Evolutionary conservation across 768 basidiomycete species (phyloP).

Genomic region (Boletus bicolor): DNA sequence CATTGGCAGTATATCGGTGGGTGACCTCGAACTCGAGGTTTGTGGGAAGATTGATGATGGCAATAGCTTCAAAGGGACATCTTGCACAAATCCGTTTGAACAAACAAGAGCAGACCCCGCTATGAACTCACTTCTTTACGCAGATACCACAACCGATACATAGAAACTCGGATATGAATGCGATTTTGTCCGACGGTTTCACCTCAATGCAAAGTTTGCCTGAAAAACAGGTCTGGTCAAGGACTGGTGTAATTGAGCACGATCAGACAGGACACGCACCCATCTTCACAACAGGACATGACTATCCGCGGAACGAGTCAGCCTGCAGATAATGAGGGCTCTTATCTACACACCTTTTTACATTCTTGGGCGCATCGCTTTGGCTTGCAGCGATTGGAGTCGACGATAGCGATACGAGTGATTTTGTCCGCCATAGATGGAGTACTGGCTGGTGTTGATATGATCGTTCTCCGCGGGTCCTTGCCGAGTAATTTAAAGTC

Average conservation of each 20-base stretch:
- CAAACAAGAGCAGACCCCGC: background rate
- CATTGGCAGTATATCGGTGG: constrained; percentile 96
- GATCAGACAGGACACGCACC: constrained; percentile 45
- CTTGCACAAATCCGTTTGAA: constrained; percentile 39
- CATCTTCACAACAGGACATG: constrained; percentile 98
- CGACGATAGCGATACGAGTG: constrained; percentile 95
- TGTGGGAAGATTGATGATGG: constrained; percentile 98
- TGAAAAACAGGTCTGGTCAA: constrained; percentile 26
- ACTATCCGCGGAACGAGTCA: constrained; percentile 39
- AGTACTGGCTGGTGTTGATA: constrained; percentile 1
- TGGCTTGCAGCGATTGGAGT: constrained; percentile 90
- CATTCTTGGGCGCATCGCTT: constrained; percentile 98
- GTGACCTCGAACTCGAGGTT: constrained; percentile 95
- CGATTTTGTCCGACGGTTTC: constrained; percentile 92
- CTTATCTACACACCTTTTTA: constrained; percentile 67
- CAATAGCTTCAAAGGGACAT: constrained; percentile 98
- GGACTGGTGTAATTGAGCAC: background rate
- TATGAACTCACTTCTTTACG: constrained; percentile 84
- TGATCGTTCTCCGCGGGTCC: background rate
- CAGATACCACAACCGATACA: constrained; percentile 99
- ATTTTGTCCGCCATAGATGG: constrained; percentile 84
- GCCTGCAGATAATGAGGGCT: background rate
- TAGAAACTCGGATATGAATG: constrained; percentile 97
- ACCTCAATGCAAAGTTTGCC: constrained; percentile 99
- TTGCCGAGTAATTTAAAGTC: background rate